Percentiles rank a stretch among this genome's conserved stretches.
These are phyloP conservation scores for Blastosporella zonata DNA, from an alignment of 1,284 basidiomycete genomes.

Conservation along the genomic window DNA sequence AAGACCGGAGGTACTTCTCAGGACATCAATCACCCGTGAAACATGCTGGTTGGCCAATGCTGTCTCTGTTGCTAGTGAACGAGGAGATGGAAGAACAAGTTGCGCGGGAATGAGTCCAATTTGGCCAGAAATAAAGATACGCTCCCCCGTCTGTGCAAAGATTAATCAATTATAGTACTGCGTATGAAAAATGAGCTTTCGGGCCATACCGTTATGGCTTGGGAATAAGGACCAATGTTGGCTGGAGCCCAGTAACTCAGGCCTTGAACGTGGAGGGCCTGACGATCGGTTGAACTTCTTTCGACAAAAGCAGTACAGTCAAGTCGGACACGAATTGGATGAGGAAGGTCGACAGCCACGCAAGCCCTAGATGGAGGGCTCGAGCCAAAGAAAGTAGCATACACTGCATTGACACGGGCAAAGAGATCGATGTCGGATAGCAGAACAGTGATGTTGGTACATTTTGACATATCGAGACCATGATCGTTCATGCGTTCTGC, in stretches of 20 bases:
- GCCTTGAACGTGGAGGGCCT: conserved; percentile 90
- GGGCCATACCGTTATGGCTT: conserved; percentile 70
- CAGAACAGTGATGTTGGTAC: conserved; percentile 81
- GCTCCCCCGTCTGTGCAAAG: conserved; percentile 57
- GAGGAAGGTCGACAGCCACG: conserved; percentile 73
- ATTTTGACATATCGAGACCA: conserved; percentile 54
- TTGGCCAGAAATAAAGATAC: conserved; percentile 89
- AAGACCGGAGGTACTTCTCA: conserved; percentile 52
- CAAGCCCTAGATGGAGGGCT: conserved; percentile 94
- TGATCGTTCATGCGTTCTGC: conserved; percentile 48
- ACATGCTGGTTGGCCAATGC: conserved; percentile 84
- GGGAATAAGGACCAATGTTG: conserved; percentile 98
- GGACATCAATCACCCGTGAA: conserved; percentile 59
- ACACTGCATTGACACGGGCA: conserved; percentile 72
- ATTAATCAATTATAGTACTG: conserved; percentile 3
- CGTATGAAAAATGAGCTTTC: conserved; percentile 3
- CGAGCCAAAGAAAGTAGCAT: conserved; percentile 80
- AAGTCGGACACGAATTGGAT: conserved; percentile 58
- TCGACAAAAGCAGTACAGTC: conserved; percentile 72
- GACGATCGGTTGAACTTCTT: conserved; percentile 42
- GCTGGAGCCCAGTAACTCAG: conserved; percentile 98
- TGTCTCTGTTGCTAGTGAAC: conserved; percentile 59
- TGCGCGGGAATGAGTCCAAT: conserved; percentile 85
- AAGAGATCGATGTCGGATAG: conserved; percentile 83
- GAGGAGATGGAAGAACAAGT: conserved; percentile 64